phyloP scores from a whole-genome alignment of 306 rosid species.

The Datisca glomerata region DNA sequence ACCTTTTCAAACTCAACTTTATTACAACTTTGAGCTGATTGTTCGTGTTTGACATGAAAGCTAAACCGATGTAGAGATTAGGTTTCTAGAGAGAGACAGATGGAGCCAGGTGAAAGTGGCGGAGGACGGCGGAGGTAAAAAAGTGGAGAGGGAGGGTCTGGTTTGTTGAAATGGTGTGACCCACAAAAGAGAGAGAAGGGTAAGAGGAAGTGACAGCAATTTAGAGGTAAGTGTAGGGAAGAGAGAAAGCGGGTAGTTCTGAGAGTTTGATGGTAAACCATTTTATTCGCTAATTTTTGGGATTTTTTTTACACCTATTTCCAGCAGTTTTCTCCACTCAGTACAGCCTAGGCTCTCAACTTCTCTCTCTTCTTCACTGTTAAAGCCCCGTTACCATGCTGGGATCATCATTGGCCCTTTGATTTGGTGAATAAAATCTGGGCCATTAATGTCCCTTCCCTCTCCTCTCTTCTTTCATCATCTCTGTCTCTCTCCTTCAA shows the following conservation, averaged over 20 bases:
- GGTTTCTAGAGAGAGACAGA: background rate
- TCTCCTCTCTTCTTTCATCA: no score
- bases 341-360: background rate
- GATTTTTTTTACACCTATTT: background rate
- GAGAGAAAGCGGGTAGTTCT: no score
- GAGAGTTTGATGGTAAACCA: background rate
- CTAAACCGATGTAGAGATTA: background rate
- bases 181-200: background rate
- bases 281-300: background rate
- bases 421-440: no score
- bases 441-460: no score
- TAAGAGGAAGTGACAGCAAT: background rate
- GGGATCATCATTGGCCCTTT: no score
- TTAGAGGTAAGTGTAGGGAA: background rate
- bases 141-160: background rate
- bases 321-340: background rate
- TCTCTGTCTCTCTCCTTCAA: no score
- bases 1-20: background rate
- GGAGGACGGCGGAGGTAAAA: background rate
- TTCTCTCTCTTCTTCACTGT: background rate
- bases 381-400: no score
- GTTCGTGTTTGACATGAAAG: background rate
- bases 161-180: background rate
- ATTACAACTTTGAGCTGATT: background rate
- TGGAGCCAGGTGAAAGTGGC: background rate